Conservation (phyloP, 768 basidiomycete species). For the Fistulinella prunicolor region DNA sequence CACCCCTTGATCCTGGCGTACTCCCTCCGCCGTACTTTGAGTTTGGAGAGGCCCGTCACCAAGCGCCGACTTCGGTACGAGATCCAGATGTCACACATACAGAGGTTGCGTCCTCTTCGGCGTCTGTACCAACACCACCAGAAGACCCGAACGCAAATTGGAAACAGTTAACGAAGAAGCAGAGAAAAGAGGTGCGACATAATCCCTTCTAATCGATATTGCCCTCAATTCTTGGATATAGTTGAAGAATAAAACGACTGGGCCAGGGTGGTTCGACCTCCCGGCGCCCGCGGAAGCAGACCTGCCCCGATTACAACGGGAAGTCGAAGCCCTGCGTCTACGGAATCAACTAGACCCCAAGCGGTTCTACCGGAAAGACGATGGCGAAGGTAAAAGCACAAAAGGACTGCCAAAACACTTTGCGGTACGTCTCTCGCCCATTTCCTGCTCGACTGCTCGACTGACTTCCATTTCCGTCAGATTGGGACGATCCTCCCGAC, state of each 20-base stretch:
- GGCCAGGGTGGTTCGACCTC: slow-evolving; percentile 84
- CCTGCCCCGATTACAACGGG: slow-evolving; percentile 72
- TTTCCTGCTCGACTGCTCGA: background rate
- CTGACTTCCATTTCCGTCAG: slow-evolving; percentile 37
- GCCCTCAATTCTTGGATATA: slow-evolving; percentile 24
- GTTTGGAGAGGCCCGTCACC: slow-evolving; percentile 41
- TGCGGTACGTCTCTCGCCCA: slow-evolving; percentile 52
- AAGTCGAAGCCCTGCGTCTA: slow-evolving; percentile 84
- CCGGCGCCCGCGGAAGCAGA: slow-evolving; percentile 81
- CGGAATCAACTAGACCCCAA: slow-evolving; percentile 91
- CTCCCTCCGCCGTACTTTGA: slow-evolving; percentile 67
- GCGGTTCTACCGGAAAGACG: slow-evolving; percentile 85
- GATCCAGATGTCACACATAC: slow-evolving; percentile 62
- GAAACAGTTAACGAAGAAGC: slow-evolving; percentile 66
- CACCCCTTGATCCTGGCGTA: slow-evolving; percentile 60
- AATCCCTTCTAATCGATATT: background rate
- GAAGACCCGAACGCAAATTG: slow-evolving; percentile 60
- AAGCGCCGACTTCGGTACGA: slow-evolving; percentile 45
- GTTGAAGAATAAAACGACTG: slow-evolving; percentile 71
- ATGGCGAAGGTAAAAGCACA: slow-evolving; percentile 80
- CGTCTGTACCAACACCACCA: slow-evolving; percentile 55
- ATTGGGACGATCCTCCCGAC: slow-evolving; percentile 77
- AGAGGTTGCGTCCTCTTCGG: slow-evolving; percentile 49
- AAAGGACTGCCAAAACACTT: slow-evolving; percentile 87
- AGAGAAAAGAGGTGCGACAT: slow-evolving; percentile 63